These are phyloP conservation scores for Musa schizocarpa DNA, from an alignment of 176 grass and related monocot species.

Conservation along the genomic window DNA sequence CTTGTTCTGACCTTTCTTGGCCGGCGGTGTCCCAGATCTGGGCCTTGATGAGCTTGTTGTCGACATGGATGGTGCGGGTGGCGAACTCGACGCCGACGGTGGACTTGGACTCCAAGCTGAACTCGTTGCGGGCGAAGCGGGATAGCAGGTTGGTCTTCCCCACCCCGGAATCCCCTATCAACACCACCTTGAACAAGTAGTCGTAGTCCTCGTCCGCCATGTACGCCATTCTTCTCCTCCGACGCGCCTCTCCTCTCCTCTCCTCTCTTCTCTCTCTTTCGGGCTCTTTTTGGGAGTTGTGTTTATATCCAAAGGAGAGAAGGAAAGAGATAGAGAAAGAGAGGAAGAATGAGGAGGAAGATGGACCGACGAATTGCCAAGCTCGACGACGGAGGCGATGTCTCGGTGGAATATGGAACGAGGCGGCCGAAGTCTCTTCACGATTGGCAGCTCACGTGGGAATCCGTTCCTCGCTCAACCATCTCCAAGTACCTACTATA, in stretches of 20 bases:
- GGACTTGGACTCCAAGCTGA: constrained; percentile 94
- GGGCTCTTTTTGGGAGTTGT: too few species aligned
- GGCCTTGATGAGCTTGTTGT: constrained; percentile 83
- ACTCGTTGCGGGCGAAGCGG: constrained; percentile 90
- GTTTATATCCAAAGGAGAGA: too few species aligned
- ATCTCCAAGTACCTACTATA: too few species aligned
- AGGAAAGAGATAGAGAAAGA: too few species aligned
- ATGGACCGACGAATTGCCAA: neutral
- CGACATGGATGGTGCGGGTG: constrained; percentile 66
- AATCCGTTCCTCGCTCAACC: too few species aligned
- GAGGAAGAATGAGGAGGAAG: neutral
- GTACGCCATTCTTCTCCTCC: constrained; percentile 36
- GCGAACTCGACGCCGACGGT: constrained; percentile 98
- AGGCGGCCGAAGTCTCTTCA: neutral
- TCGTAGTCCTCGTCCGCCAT: constrained; percentile 69
- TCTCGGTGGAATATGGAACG: neutral
- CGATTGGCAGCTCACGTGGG: neutral
- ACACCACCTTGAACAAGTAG: constrained; percentile 82
- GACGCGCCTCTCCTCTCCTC: neutral
- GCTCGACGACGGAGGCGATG: neutral
- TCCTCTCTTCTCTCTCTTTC: neutral
- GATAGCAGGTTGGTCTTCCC: constrained; percentile 78
- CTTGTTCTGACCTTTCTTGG: constrained; percentile 47
- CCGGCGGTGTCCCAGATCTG: constrained; percentile 49
- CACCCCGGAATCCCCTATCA: constrained; percentile 63